Percentiles rank a stretch among this genome's conserved stretches.
Evolutionary conservation across 495 filamentous ascomycete species (phyloP).

Genomic region (Pseudomonodictys pantanalensis): DNA sequence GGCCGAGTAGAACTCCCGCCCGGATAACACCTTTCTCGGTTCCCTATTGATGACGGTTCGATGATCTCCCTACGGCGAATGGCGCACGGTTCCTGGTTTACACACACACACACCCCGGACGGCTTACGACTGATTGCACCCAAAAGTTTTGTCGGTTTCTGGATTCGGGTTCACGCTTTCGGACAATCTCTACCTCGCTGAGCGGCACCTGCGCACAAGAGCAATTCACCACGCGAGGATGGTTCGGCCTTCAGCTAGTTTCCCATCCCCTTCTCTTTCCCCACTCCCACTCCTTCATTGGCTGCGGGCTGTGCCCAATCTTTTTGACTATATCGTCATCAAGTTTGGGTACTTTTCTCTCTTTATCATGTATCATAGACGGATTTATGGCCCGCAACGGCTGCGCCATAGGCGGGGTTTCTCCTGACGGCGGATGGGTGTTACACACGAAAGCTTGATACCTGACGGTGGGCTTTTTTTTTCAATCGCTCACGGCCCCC

Average conservation of each 20-base stretch:
- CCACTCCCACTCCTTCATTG: conserved; percentile 25
- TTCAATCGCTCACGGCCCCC: neutral
- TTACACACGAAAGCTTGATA: neutral
- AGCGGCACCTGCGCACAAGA: neutral
- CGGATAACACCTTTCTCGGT: neutral
- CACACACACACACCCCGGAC: conserved; percentile 11
- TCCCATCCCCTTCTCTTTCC: conserved; percentile 3
- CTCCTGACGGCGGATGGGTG: neutral
- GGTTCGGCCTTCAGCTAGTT: conserved; percentile 17
- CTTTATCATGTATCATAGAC: conserved; percentile 8
- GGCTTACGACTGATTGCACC: conserved; percentile 27
- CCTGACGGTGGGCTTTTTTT: neutral
- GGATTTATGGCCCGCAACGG: neutral
- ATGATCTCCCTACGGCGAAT: conserved; percentile 28
- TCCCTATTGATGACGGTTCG: neutral
- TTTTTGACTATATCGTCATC: neutral
- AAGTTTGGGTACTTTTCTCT: neutral
- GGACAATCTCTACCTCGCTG: neutral
- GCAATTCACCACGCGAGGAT: neutral
- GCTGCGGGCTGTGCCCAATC: neutral
- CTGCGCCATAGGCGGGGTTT: neutral
- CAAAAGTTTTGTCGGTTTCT: conserved; percentile 26
- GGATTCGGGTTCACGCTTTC: neutral
- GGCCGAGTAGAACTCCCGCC: neutral
- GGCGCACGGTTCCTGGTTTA: conserved; percentile 30